Conservation (phyloP, 495 filamentous ascomycete genomes). For the Wilcoxina mikolae region DNA sequence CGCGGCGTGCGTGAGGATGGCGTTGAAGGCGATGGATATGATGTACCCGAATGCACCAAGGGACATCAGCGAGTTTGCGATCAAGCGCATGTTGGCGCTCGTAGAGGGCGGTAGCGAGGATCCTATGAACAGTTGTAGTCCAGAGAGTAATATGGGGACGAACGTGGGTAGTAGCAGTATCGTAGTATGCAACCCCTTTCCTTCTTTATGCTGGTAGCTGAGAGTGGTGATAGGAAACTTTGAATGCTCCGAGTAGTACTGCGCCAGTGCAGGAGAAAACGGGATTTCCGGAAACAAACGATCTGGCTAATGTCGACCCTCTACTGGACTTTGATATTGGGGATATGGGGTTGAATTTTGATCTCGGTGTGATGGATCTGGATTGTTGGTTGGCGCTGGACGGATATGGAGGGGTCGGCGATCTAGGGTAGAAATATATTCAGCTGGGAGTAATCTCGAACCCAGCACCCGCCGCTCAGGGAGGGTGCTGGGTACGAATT, state of each 20-base stretch:
- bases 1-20: background rate
- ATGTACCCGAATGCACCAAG: background rate
- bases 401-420: background rate
- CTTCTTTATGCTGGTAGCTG: background rate
- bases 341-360: slow-evolving; percentile 2
- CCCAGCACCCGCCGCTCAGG: no score
- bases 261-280: background rate
- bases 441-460: no score
- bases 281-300: background rate
- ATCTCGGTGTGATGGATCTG: background rate
- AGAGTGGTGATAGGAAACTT: background rate
- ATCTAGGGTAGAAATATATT: background rate
- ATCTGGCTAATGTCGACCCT: background rate
- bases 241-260: background rate
- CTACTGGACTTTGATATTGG: background rate
- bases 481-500: no score
- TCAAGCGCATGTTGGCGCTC: slow-evolving; percentile 3
- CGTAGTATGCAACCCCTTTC: background rate
- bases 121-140: background rate
- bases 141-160: background rate
- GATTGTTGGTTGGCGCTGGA: slow-evolving; percentile 9
- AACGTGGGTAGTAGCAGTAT: background rate
- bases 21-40: background rate
- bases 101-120: background rate
- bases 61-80: background rate